phyloP scores from a whole-genome alignment of 176 grass and related monocot genomes.

The Neostapfia colusana region DNA sequence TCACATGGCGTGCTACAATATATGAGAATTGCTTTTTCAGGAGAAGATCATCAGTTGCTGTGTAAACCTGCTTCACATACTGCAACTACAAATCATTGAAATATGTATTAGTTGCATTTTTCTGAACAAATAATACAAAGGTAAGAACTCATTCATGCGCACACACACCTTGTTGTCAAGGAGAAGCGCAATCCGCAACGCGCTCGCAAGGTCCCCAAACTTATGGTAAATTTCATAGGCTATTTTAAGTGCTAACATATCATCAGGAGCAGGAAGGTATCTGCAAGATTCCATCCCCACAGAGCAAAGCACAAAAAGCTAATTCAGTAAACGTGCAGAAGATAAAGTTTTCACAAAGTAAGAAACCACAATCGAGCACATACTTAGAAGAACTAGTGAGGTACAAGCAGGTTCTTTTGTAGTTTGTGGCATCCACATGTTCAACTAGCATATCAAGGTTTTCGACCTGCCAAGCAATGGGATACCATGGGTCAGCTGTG shows the following conservation, averaged over 20 bases:
- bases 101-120: not conserved
- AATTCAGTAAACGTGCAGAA: conserved; percentile 9
- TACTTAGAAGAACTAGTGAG: conserved; percentile 78
- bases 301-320: conserved; percentile 1
- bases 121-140: not conserved
- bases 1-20: conserved; percentile 68
- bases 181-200: conserved; percentile 58
- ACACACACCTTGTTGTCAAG: conserved; percentile 63
- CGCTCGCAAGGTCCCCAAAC: conserved; percentile 73
- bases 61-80: conserved; percentile 71
- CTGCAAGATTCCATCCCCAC: conserved; percentile 42
- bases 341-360: not conserved
- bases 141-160: not conserved
- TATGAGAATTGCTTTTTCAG: conserved; percentile 74
- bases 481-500: conserved; percentile 8
- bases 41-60: conserved; percentile 54
- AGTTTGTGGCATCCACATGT: conserved; percentile 69
- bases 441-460: conserved; percentile 72
- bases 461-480: conserved; percentile 53
- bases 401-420: conserved; percentile 72
- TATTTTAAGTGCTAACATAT: conserved; percentile 62
- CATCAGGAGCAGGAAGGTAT: conserved; percentile 64
- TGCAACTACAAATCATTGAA: conserved; percentile 37
- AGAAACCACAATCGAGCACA: not conserved
- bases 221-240: conserved; percentile 69